Conservation (phyloP, 2,329 filamentous ascomycete species). For the Trichoderma endophyticum region DNA sequence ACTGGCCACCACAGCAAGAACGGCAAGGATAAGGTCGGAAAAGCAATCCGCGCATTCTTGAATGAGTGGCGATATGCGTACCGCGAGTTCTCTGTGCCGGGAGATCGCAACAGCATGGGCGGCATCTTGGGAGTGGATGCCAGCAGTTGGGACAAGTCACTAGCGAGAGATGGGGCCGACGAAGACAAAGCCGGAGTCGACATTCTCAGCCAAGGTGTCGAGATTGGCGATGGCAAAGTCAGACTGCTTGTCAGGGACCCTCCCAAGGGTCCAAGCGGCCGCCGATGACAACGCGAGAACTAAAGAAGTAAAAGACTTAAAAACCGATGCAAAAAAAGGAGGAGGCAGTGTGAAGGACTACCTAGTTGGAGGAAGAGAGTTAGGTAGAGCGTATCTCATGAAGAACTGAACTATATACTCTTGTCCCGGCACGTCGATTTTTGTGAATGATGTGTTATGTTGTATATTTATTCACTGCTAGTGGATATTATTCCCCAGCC, state of each 20-base stretch:
- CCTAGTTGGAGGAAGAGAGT: not conserved
- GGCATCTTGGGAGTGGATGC: constrained; percentile 70
- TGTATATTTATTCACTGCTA: not conserved
- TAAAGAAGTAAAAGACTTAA: constrained; percentile 32
- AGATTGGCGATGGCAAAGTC: constrained; percentile 66
- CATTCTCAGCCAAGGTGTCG: constrained; percentile 62
- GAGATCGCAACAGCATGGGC: constrained; percentile 79
- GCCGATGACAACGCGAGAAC: constrained; percentile 36
- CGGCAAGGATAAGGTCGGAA: constrained; percentile 97
- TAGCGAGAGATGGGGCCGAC: constrained; percentile 47
- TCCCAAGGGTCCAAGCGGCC: constrained; percentile 54
- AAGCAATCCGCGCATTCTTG: constrained; percentile 83
- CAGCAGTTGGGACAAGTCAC: constrained; percentile 62
- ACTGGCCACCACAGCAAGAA: constrained; percentile 98
- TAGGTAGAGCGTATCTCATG: constrained; percentile 10
- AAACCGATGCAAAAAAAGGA: constrained; percentile 13
- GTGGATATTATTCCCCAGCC: not conserved
- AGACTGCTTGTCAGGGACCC: constrained; percentile 61
- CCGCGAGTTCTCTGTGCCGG: constrained; percentile 92
- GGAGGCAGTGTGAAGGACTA: not conserved
- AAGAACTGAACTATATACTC: not conserved
- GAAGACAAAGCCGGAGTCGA: constrained; percentile 49
- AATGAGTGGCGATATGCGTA: constrained; percentile 96
- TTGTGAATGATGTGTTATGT: not conserved
- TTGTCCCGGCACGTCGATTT: not conserved